phyloP scores from a whole-genome alignment of 768 basidiomycete species.

The Chlorophyllum brunneum region DNA sequence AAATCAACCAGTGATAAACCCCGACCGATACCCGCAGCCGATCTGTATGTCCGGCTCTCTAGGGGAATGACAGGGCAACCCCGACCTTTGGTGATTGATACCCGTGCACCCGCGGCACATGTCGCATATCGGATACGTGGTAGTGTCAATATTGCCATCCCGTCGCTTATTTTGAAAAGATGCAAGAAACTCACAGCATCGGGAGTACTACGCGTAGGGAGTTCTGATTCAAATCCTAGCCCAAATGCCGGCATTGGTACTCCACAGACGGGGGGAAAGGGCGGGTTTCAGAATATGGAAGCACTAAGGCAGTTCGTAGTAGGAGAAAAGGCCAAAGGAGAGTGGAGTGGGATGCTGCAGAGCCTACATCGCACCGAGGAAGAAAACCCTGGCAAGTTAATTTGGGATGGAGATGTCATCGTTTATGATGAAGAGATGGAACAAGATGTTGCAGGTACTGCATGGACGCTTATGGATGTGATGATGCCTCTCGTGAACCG shows the following conservation, averaged over 20 bases:
- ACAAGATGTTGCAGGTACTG: conserved; percentile 47
- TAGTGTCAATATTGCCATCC: conserved; percentile 84
- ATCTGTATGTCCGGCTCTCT: conserved; percentile 18
- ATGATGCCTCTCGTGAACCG: conserved; percentile 50
- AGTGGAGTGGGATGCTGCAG: conserved; percentile 39
- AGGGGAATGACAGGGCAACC: conserved; percentile 16
- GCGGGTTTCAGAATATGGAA: conserved; percentile 61
- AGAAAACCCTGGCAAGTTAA: conserved; percentile 24
- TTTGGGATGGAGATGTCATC: conserved; percentile 76
- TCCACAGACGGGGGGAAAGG: conserved; percentile 27
- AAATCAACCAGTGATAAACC: neutral
- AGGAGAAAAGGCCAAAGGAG: conserved; percentile 65
- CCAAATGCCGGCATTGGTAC: neutral
- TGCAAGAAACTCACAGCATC: conserved; percentile 53
- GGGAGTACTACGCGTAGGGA: neutral
- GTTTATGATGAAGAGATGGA: conserved; percentile 78
- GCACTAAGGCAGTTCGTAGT: conserved; percentile 79
- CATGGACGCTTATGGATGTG: conserved; percentile 70
- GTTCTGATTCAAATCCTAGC: neutral
- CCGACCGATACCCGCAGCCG: conserved; percentile 13
- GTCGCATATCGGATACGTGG: conserved; percentile 58
- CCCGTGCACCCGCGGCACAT: conserved; percentile 66
- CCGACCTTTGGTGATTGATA: conserved; percentile 78
- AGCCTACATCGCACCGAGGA: conserved; percentile 16
- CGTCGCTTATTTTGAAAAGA: conserved; percentile 87